A percentile compares a stretch with the other conserved stretches of the same genome.
These are phyloP conservation scores for Binderoboletus segoi DNA, from an alignment of 1,284 basidiomycete species.

Conservation along the genomic window DNA sequence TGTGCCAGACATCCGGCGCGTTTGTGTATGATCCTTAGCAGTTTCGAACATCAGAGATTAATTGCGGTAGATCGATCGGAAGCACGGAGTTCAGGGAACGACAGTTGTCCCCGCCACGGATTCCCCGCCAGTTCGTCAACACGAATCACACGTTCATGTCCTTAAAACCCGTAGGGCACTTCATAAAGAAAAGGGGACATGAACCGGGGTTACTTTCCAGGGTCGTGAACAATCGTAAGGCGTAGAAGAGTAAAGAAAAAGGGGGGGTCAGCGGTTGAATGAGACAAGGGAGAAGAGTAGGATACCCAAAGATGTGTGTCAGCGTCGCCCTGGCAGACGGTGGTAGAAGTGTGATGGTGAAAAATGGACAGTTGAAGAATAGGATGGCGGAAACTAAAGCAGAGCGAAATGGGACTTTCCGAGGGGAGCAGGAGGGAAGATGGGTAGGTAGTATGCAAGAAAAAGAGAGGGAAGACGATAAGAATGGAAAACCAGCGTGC, in stretches of 20 bases:
- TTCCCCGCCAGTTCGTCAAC: neutral
- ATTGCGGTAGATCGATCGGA: too few relatives aligned
- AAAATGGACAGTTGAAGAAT: conserved; percentile 1
- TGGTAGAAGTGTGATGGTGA: conserved; percentile 11
- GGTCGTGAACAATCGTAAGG: conserved; percentile 23
- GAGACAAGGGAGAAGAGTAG: neutral
- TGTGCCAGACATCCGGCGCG: too few relatives aligned
- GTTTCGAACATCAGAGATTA: neutral
- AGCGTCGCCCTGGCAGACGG: conserved; percentile 5
- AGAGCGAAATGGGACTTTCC: conserved; percentile 18
- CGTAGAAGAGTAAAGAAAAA: neutral
- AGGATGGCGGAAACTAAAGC: conserved; percentile 1
- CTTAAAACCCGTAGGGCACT: neutral
- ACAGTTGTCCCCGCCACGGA: neutral
- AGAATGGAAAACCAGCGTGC: neutral
- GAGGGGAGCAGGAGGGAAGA: neutral
- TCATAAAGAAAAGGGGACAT: neutral
- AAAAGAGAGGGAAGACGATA: neutral
- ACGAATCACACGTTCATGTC: neutral
- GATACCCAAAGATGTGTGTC: conserved; percentile 3
- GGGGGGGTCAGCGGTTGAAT: neutral
- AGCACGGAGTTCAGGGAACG: neutral
- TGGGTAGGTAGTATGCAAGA: conserved; percentile 17
- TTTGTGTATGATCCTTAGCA: too few relatives aligned
- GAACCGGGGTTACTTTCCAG: conserved; percentile 7